A percentile compares a stretch with the other conserved stretches of the same genome.
Evolutionary conservation across 257 asterid species (phyloP).

Genomic region (Haberlea rhodopensis): DNA sequence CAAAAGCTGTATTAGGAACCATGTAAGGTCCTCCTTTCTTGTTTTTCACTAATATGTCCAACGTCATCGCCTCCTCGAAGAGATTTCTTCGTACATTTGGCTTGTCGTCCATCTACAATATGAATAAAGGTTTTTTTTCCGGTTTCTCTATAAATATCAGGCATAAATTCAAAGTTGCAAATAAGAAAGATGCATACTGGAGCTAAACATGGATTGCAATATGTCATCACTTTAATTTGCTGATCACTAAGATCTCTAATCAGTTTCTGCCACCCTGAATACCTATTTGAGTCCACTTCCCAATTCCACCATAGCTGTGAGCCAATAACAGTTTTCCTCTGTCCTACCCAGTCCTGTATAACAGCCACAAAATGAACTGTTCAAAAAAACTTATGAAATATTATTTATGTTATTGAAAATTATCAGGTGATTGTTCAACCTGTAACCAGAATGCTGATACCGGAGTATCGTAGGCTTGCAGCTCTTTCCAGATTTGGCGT

Average conservation of each 20-base stretch:
- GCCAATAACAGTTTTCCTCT: slow-evolving; percentile 87
- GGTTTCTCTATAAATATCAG: background rate
- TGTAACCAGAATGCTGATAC: slow-evolving; percentile 97
- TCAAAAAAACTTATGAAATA: background rate
- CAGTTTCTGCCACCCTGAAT: slow-evolving; percentile 71
- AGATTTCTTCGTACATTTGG: slow-evolving; percentile 56
- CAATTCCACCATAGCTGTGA: slow-evolving; percentile 99
- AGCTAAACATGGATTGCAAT: slow-evolving; percentile 98
- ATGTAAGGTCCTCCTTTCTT: slow-evolving; percentile 65
- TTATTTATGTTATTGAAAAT: background rate
- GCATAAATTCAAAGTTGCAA: background rate
- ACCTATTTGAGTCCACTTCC: slow-evolving; percentile 83
- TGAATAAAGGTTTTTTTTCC: background rate
- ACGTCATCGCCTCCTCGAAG: slow-evolving; percentile 72
- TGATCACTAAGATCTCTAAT: slow-evolving; percentile 51
- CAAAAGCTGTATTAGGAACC: slow-evolving; percentile 95
- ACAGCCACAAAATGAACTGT: slow-evolving; percentile 1
- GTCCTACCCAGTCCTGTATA: slow-evolving; percentile 92
- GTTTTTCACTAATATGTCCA: slow-evolving; percentile 82
- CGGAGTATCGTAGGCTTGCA: slow-evolving; percentile 64
- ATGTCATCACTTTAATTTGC: slow-evolving; percentile 82
- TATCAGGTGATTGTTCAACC: slow-evolving; percentile 39
- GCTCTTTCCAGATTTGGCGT: slow-evolving; percentile 53
- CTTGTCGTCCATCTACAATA: slow-evolving; percentile 64
- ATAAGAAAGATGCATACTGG: slow-evolving; percentile 49